These are phyloP conservation scores for Microdochium bolleyi DNA, from an alignment of 2,329 filamentous ascomycete species.

Conservation along the genomic window DNA sequence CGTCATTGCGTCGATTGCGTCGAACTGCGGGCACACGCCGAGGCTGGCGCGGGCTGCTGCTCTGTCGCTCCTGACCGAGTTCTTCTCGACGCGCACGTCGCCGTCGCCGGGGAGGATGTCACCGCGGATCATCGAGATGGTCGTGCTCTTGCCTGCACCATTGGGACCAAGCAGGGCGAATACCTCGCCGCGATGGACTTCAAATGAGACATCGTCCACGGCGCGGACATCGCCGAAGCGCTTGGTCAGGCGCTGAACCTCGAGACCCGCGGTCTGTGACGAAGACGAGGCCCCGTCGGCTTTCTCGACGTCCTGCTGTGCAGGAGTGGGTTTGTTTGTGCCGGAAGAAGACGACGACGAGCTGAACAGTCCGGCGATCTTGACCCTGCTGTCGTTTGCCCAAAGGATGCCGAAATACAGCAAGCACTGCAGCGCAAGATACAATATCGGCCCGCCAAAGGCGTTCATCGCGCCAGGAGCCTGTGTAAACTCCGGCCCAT, in stretches of 20 bases:
- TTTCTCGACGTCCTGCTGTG: background rate
- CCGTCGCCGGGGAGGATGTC: constrained; percentile 74
- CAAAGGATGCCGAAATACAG: constrained; percentile 66
- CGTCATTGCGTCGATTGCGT: constrained; percentile 82
- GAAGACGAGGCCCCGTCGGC: background rate
- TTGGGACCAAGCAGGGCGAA: constrained; percentile 88
- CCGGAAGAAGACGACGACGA: constrained; percentile 37
- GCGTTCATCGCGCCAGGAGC: constrained; percentile 64
- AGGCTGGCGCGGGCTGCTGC: constrained; percentile 67
- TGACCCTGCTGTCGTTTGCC: constrained; percentile 68
- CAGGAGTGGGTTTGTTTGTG: constrained; percentile 36
- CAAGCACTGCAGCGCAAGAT: constrained; percentile 67
- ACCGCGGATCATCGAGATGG: constrained; percentile 80
- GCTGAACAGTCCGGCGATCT: background rate
- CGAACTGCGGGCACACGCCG: constrained; percentile 86
- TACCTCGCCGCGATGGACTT: constrained; percentile 70
- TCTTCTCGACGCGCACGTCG: constrained; percentile 72
- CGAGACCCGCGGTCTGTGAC: constrained; percentile 44
- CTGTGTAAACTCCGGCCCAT: constrained; percentile 49
- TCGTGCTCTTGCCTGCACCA: constrained; percentile 85
- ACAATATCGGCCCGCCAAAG: constrained; percentile 80
- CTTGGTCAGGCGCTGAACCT: constrained; percentile 75
- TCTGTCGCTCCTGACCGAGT: constrained; percentile 65
- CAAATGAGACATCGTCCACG: constrained; percentile 84
- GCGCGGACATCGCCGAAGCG: constrained; percentile 67